phyloP scores from a whole-genome alignment of 2,329 filamentous ascomycete species.

The Fusarium solani-melongenae region DNA sequence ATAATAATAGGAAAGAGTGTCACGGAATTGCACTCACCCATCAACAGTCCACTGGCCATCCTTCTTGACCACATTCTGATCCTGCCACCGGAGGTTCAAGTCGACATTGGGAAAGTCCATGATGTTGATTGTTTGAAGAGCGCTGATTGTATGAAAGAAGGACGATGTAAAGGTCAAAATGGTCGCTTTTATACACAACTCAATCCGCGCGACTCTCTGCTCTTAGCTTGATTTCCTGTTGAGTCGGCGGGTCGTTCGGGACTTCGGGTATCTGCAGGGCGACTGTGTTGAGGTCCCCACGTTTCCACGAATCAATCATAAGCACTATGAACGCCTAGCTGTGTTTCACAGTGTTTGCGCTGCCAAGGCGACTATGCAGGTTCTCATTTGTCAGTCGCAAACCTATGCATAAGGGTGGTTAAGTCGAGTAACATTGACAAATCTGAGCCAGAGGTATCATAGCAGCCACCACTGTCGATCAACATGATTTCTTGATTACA shows the following conservation, averaged over 20 bases:
- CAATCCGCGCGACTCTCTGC: not conserved
- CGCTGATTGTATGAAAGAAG: not conserved
- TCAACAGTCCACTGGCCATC: conserved; percentile 30
- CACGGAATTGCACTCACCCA: conserved; percentile 4
- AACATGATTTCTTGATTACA: not conserved
- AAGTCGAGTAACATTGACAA: not conserved
- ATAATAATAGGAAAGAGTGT: too few relatives aligned
- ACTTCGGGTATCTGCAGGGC: not conserved
- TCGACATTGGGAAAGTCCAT: conserved; percentile 23
- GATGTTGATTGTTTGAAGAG: not conserved
- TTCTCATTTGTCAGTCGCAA: not conserved
- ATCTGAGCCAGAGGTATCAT: not conserved
- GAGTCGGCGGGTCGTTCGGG: not conserved
- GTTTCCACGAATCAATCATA: not conserved
- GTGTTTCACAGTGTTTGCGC: not conserved
- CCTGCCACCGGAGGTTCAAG: conserved; percentile 28
- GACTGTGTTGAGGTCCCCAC: conserved; percentile 1
- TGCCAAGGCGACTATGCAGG: not conserved
- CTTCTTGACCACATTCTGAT: conserved; percentile 30
- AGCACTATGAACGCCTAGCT: not conserved
- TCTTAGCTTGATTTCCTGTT: not conserved
- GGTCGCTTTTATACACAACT: not conserved
- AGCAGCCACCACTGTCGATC: not conserved
- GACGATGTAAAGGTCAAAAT: not conserved
- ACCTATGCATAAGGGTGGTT: not conserved